These are phyloP conservation scores for Combretum micranthum DNA, from an alignment of 345 rosid species.

Conservation along the genomic window DNA sequence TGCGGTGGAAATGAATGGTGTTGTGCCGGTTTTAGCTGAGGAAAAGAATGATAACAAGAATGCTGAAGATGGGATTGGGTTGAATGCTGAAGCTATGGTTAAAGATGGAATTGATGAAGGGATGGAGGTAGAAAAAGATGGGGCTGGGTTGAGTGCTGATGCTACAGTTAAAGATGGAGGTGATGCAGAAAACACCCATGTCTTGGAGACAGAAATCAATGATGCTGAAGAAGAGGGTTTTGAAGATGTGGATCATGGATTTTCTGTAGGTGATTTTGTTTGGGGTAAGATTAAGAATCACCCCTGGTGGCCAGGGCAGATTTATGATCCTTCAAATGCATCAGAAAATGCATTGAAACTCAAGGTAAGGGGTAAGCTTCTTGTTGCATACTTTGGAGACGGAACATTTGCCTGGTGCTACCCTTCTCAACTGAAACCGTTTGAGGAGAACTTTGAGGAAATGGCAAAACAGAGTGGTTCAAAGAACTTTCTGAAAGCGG, in stretches of 20 bases:
- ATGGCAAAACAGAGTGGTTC: conserved; percentile 51
- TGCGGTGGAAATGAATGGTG: background rate
- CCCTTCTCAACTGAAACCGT: conserved; percentile 74
- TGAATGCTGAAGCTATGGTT: conserved; percentile 7
- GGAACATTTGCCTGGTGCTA: conserved; percentile 88
- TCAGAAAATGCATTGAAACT: conserved; percentile 60
- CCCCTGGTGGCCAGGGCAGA: conserved; percentile 99
- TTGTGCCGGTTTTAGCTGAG: no score
- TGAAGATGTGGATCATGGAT: conserved; percentile 32
- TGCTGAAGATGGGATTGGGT: background rate
- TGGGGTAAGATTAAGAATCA: conserved; percentile 92
- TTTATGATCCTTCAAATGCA: conserved; percentile 65
- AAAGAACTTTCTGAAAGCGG: conserved; percentile 40
- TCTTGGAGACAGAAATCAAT: conserved; percentile 4
- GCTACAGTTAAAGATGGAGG: no score
- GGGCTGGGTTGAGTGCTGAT: no score
- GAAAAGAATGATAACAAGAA: no score
- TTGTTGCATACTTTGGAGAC: conserved; percentile 87
- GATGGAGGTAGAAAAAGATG: conserved; percentile 9
- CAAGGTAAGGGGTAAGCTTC: conserved; percentile 45
- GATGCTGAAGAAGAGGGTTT: conserved; percentile 21
- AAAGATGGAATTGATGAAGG: conserved; percentile 11
- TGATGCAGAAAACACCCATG: conserved; percentile 1
- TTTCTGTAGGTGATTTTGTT: conserved; percentile 73
- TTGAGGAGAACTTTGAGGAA: conserved; percentile 56